Percentiles rank a stretch among this genome's conserved stretches.
Evolutionary conservation across 352 stramenopile species (phyloP).

Genomic region (Thraustochytrium sp.): DNA sequence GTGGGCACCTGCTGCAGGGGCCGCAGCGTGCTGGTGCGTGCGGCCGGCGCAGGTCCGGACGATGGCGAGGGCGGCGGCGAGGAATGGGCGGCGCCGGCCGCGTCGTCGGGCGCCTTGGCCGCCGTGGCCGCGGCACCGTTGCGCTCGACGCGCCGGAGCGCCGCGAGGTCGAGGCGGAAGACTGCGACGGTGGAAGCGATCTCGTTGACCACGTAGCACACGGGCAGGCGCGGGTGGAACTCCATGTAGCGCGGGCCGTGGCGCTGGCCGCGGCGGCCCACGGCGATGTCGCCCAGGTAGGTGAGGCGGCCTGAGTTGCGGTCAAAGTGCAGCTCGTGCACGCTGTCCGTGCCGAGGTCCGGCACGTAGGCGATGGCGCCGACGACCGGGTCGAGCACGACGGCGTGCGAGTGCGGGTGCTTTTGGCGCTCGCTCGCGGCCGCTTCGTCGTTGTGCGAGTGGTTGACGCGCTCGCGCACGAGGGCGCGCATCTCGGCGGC

Average conservation of each 20-base stretch:
- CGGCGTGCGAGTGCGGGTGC: conserved; percentile 69
- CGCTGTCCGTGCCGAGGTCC: conserved; percentile 60
- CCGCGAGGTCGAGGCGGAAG: conserved; percentile 57
- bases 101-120: neutral
- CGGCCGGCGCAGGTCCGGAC: too few relatives aligned
- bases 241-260: conserved; percentile 67
- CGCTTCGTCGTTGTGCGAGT: conserved; percentile 62
- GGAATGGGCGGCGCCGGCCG: too few relatives aligned
- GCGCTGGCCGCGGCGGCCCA: conserved; percentile 58
- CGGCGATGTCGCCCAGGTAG: conserved; percentile 60
- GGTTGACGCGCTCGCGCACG: conserved; percentile 59
- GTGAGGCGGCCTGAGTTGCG: conserved; percentile 53
- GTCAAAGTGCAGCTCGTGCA: conserved; percentile 68
- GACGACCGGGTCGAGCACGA: conserved; percentile 68
- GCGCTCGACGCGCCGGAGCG: conserved; percentile 60
- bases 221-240: conserved; percentile 65
- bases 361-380: conserved; percentile 66
- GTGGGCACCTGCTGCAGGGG: conserved; percentile 67
- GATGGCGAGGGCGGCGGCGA: too few relatives aligned
- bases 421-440: conserved; percentile 55
- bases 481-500: conserved; percentile 57
- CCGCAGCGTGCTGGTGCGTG: conserved; percentile 58
- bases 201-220: conserved; percentile 70
- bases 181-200: conserved; percentile 63
- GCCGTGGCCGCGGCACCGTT: neutral